Evolutionary conservation across 2,329 filamentous ascomycete species (phyloP).

Genomic region (Monilinia fructigena): DNA sequence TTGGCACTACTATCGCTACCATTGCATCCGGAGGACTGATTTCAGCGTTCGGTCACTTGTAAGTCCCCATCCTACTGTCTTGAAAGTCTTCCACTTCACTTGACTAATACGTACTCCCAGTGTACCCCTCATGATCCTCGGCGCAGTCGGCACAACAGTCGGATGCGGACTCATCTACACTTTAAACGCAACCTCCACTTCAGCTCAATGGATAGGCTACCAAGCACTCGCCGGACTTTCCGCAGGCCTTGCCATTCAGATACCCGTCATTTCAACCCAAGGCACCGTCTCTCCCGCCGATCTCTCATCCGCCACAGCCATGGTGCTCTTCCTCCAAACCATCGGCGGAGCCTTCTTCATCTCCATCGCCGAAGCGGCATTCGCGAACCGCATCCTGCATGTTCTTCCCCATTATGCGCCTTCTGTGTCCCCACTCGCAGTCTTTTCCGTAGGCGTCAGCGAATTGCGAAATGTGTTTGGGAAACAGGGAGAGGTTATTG

Average conservation of each 20-base stretch:
- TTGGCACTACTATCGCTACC: slow-evolving; percentile 39
- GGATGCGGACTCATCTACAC: slow-evolving; percentile 57
- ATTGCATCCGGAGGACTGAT: slow-evolving; percentile 41
- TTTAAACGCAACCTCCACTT: slow-evolving; percentile 47
- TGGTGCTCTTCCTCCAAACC: slow-evolving; percentile 49
- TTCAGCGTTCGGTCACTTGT: slow-evolving; percentile 40
- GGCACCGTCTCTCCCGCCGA: slow-evolving; percentile 44
- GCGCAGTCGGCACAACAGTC: slow-evolving; percentile 38
- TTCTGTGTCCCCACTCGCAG: slow-evolving; percentile 40
- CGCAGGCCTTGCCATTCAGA: slow-evolving; percentile 55
- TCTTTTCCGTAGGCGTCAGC: slow-evolving; percentile 51
- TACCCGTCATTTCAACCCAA: slow-evolving; percentile 43
- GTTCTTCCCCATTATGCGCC: slow-evolving; percentile 42
- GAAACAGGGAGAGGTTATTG: slow-evolving; percentile 45
- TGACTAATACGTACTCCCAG: slow-evolving; percentile 20
- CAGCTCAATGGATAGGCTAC: slow-evolving; percentile 56
- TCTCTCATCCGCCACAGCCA: slow-evolving; percentile 48
- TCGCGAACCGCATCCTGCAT: slow-evolving; percentile 47
- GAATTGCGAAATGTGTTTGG: slow-evolving; percentile 54
- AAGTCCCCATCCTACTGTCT: not conserved
- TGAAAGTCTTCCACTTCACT: no score
- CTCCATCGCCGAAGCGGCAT: slow-evolving; percentile 49
- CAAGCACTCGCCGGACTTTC: slow-evolving; percentile 57
- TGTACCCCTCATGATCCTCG: slow-evolving; percentile 41
- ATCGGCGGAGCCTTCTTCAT: slow-evolving; percentile 53